Evolutionary conservation across 1,284 basidiomycete species (phyloP).

Genomic region (Fistulinella staudtii): DNA sequence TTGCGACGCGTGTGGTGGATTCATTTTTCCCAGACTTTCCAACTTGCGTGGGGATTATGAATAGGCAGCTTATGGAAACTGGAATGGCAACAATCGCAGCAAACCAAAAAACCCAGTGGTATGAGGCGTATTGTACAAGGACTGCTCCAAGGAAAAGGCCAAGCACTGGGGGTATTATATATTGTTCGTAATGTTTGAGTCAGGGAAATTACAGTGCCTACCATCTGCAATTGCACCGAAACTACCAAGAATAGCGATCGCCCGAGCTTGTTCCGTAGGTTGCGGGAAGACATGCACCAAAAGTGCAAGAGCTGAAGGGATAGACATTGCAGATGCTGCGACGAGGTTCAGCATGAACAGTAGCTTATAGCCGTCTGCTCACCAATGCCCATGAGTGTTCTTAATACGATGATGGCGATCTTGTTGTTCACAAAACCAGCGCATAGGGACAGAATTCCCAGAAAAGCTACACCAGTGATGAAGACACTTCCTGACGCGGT

Average conservation of each 20-base stretch:
- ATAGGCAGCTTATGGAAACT: constrained; percentile 32
- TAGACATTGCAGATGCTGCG: constrained; percentile 41
- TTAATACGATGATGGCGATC: constrained; percentile 41
- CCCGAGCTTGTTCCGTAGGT: constrained; percentile 42
- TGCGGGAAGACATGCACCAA: constrained; percentile 46
- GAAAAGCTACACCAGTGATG: constrained; percentile 29
- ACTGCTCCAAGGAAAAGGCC: constrained; percentile 35
- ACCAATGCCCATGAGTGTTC: constrained; percentile 43
- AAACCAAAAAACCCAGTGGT: constrained; percentile 47
- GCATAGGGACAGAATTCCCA: constrained; percentile 38
- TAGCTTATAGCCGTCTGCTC: not conserved
- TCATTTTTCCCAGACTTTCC: not conserved
- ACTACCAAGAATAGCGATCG: constrained; percentile 44
- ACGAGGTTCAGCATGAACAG: constrained; percentile 3
- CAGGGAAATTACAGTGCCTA: constrained; percentile 17
- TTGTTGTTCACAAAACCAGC: constrained; percentile 42
- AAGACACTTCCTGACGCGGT: constrained; percentile 21
- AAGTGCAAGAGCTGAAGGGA: constrained; percentile 46
- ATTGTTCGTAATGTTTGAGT: not conserved
- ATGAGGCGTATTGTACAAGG: constrained; percentile 38
- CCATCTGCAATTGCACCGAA: constrained; percentile 44
- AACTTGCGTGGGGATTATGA: constrained; percentile 25
- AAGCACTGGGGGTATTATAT: constrained; percentile 28
- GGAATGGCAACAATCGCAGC: constrained; percentile 38
- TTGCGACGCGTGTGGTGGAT: constrained; percentile 2